Base-by-base conservation (phyloP, 176 grass and related monocot genomes). In the Oryza longistaminata region DNA sequence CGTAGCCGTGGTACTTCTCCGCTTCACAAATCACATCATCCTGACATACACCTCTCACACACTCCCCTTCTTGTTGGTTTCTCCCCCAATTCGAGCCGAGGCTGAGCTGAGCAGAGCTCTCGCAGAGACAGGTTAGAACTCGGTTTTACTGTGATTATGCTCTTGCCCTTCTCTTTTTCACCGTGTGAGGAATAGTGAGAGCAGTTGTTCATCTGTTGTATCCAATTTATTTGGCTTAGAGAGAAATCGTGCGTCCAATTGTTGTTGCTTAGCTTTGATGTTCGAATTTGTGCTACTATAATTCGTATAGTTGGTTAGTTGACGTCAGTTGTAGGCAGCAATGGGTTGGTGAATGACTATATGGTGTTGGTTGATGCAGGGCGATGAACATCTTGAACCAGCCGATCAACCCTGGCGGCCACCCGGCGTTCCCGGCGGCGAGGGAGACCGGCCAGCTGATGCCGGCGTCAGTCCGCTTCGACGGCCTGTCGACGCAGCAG, bases 361-460 rank as follows among this genome's bases (percentile, higher is more conserved):
- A n/a, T 3, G 69, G 29, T 10, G 22, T 33, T 74, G 4, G 21
- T 35, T 35, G 9, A 0, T 82, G 79, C 86, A 87, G 72, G 25
- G 65, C 83, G 92, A 99, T 96, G 96, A 96, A 85, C 85, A 92
- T 94, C 83, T 71, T 94, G 68, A 92, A 94, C 69, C 90, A 92
- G 53, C 89, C 93, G 5, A 88, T 93, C 73, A 74, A 49, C 88
- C 75, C 76, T 6, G 73, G 74, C 19, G 83, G 88, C 46, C 88
- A 90, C 70, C 66, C 87, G 80, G 84, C 76, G 66, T 83, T 92
- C 80, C 64, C 83, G 67, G 65, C 81, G 5, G 82, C 88, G 39
- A 89, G 82, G 83, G 68, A 88, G 48, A 80, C 26, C 84, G 83
- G 45, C 35, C 82, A 76, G 1, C 73, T 22, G 5, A 69, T 10